A percentile compares a stretch with the other conserved stretches of the same genome.
Evolutionary conservation across 257 asterid species (phyloP).

Genomic region (Rubia yunnanensis): DNA sequence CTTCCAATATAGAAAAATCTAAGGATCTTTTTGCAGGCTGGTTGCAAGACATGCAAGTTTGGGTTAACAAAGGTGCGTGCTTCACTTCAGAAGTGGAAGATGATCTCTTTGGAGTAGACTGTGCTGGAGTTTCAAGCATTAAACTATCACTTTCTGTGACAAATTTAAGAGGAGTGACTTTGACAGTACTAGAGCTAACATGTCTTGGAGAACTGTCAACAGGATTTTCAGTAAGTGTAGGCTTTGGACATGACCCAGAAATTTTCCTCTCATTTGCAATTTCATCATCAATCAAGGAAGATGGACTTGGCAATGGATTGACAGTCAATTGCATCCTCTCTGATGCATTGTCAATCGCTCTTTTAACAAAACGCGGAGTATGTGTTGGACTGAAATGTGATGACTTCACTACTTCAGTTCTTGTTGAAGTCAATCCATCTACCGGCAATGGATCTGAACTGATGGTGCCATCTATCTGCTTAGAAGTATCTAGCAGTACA

Average conservation of each 20-base stretch:
- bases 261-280: slow-evolving; percentile 19
- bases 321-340: slow-evolving; percentile 25
- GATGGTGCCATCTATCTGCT: slow-evolving; percentile 23
- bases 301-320: slow-evolving; percentile 18
- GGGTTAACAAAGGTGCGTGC: slow-evolving; percentile 34
- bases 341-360: slow-evolving; percentile 20
- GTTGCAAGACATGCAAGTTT: slow-evolving; percentile 30
- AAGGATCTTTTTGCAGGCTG: slow-evolving; percentile 61
- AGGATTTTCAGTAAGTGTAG: slow-evolving; percentile 11
- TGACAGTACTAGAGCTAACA: slow-evolving; percentile 17
- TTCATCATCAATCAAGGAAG: slow-evolving; percentile 24
- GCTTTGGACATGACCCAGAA: slow-evolving; percentile 25
- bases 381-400: slow-evolving; percentile 54
- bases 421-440: slow-evolving; percentile 24
- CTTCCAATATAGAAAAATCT: slow-evolving; percentile 37
- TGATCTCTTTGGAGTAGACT: slow-evolving; percentile 57
- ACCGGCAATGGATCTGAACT: slow-evolving; percentile 22
- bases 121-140: slow-evolving; percentile 60
- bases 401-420: slow-evolving; percentile 27
- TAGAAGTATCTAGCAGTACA: slow-evolving; percentile 52
- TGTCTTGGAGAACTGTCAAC: neutral
- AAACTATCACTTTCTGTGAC: slow-evolving; percentile 21
- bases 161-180: slow-evolving; percentile 63
- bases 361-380: slow-evolving; percentile 27
- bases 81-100: slow-evolving; percentile 52